Base-by-base conservation (phyloP, 1,284 basidiomycete species). In the Inonotus obliquus region DNA sequence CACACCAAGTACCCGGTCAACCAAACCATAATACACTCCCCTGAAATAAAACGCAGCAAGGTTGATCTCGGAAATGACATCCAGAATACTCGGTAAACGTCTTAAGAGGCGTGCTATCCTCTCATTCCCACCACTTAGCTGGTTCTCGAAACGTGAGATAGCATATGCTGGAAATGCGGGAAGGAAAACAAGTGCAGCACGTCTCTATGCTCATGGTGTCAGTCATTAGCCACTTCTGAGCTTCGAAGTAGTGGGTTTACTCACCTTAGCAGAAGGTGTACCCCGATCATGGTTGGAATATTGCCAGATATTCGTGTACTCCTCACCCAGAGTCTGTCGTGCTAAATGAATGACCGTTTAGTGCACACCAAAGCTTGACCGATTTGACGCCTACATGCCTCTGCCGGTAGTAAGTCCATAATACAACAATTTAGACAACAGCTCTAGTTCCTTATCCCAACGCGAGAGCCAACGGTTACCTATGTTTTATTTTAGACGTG, bases 251-350 rank as follows among this genome's bases (percentile, higher is more conserved):
- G 13, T 25, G 14, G 19, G 21, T 48, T 23, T 54, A 63, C 54
- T 54, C 45, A 63, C 63, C 44, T 65, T 70, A 19, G 82, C 75
- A 13, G 83, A 85, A 47, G 71, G 71, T 38, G 74, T 69, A 14
- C 72, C 69, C 11, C 70, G 65, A 11, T 71, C 71, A 48, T 69
- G 73, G 17, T 74, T 69, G 13, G 86, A 84, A 61, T 85, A 83
- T 59, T 88, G 84, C 83, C 92, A 89, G 35, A 92, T 88, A 68
- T 92, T 91, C 0, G 92, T 94, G 70, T 96, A 96, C 71, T 96
- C 93, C 73, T 96, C 93, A 14, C 93, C 93, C 0, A 96, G 78
- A 1, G 91, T 94, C 72, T 94, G 92, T 2, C 79, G 81, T 2
- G 87, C 93, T 89, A 68, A 35, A 49, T 21, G 35, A 47, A 54